Percentiles rank a stretch among this genome's conserved stretches.
phyloP scores from a whole-genome alignment of 78 protist genomes.

The Creolimax fragrantissima region DNA sequence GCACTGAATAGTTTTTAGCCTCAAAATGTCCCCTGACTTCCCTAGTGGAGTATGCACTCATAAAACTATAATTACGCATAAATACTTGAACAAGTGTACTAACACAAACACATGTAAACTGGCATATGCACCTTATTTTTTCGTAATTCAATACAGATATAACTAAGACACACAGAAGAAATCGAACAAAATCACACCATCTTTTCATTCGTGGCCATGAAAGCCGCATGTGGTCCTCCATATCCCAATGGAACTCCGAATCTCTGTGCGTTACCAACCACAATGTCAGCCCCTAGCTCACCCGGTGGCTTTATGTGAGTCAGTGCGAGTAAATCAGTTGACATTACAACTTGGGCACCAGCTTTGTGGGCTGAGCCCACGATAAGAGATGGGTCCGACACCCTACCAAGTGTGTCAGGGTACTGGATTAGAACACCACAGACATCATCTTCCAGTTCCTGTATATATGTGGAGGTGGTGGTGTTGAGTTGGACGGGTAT shows the following conservation, averaged over 20 bases:
- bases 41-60: too few species aligned
- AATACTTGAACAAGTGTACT: too few species aligned
- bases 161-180: too few species aligned
- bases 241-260: slow-evolving; percentile 93
- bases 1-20: too few species aligned
- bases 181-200: too few species aligned
- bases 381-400: slow-evolving; percentile 44
- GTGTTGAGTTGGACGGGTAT: not conserved
- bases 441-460: not conserved
- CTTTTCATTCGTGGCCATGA: slow-evolving; percentile 69
- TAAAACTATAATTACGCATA: too few species aligned
- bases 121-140: too few species aligned
- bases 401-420: slow-evolving; percentile 75
- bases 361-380: slow-evolving; percentile 32
- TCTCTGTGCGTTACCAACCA: slow-evolving; percentile 84
- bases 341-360: slow-evolving; percentile 41
- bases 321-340: slow-evolving; percentile 83
- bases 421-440: slow-evolving; percentile 75
- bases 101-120: too few species aligned
- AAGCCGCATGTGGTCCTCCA: slow-evolving; percentile 99
- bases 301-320: slow-evolving; percentile 69
- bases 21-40: too few species aligned
- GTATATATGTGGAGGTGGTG: not conserved
- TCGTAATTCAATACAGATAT: too few species aligned
- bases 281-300: slow-evolving; percentile 74